Evolutionary conservation across 2,329 filamentous ascomycete genomes (phyloP), one percentile per base, ranked within the genome.

Genomic region (Diaporthe aspalathi): DNA sequence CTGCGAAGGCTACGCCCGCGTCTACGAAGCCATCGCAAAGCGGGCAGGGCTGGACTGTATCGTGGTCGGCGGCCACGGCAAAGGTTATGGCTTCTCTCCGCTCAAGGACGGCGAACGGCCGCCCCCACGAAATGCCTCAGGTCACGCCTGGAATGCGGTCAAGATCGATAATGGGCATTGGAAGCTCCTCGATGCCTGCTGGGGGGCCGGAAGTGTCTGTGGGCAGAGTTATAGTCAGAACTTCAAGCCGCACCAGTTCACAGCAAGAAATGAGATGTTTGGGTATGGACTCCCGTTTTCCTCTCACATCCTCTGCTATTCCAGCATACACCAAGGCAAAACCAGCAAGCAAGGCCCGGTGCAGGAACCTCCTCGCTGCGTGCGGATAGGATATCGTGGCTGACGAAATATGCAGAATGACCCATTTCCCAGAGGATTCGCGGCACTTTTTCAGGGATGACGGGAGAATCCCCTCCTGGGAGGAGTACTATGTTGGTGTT

Each of bases 131-230:
- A 84, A 91, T 67, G 83, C 88, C 0, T 86, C 83, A 6, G 88
- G 89, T 1, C 95, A 98, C 80, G 95, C 96, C 0, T 98, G 96
- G 96, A 98, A 97, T 77, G 95, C 93, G 0, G 94, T 98, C 8
- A 88, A 90, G 66, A 94, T 98, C 71, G 95, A 98, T 76, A 89
- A 91, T 32, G 94, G 93, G 2, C 89, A 90, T 74, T 98, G 95
- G 95, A 97, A 98, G 81, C 87, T 98, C 1, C 83, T 98, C 62
- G 96, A 99, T 77, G 82, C 92, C 0, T 98, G 95, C 79, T 99
- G 96, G 96, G 96, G 96, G 49, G 94, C 95, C 0, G 95, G 95
- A 2, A 85, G 89, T 73, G 81, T 97, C 11, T 81, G 85, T 53
- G 84, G 77, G 20, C 81, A 87, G 70, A 80, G 84, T 1, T 98